Percentiles rank a stretch among this genome's conserved stretches.
Evolutionary conservation across 768 basidiomycete genomes (phyloP).

Genomic region (Lactarius sp.): DNA sequence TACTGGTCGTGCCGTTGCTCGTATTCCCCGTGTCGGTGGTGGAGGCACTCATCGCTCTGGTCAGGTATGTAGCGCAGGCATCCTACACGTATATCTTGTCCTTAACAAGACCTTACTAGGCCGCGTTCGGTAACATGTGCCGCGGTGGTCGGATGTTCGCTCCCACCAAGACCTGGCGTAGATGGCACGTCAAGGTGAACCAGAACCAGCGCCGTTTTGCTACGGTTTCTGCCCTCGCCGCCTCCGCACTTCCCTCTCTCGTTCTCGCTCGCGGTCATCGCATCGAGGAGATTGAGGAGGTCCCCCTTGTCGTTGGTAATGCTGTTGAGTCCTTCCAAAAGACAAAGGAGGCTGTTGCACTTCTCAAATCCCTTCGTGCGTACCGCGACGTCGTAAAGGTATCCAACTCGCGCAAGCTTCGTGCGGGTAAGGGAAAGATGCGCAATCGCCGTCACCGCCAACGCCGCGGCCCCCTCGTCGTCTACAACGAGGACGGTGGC

Average conservation of each 20-base stretch:
- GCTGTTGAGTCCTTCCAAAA: conserved; percentile 84
- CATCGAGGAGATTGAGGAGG: conserved; percentile 95
- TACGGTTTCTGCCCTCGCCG: conserved; percentile 94
- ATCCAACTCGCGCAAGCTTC: conserved; percentile 93
- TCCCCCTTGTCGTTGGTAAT: conserved; percentile 85
- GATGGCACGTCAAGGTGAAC: conserved; percentile 99
- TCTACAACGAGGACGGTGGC: conserved; percentile 96
- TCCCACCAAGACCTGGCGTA: conserved; percentile 98
- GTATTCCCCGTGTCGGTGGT: conserved; percentile 99
- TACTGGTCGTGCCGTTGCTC: conserved; percentile 99
- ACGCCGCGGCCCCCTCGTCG: conserved; percentile 93
- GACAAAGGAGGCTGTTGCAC: conserved; percentile 94
- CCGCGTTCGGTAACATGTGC: conserved; percentile 99
- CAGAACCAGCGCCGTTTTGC: conserved; percentile 99
- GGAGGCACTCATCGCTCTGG: conserved; percentile 98
- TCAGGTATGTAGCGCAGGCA: conserved; percentile 51
- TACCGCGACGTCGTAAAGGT: conserved; percentile 95
- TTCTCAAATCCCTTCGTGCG: conserved; percentile 86
- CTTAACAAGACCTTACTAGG: conserved; percentile 42
- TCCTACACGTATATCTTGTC: not conserved
- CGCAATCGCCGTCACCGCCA: conserved; percentile 96
- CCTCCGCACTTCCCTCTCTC: conserved; percentile 95
- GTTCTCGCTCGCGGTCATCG: conserved; percentile 99
- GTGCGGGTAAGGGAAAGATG: conserved; percentile 96
- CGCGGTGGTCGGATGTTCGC: conserved; percentile 99